A percentile compares a stretch with the other conserved stretches of the same genome.
Conservation (phyloP, 306 rosid species). For the Boehmeria nivea region DNA sequence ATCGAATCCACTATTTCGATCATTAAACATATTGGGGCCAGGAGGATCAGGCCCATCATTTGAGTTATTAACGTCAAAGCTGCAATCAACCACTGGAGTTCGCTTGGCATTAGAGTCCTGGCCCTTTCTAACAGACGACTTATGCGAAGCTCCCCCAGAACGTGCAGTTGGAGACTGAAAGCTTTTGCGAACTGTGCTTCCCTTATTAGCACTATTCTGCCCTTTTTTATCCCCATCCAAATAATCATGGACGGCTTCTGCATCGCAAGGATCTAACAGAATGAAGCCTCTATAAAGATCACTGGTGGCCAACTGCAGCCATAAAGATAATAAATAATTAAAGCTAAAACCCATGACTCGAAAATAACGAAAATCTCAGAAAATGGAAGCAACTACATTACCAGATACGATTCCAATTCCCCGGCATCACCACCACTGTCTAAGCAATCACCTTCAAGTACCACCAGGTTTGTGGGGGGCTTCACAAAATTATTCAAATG, state of each 20-base stretch:
- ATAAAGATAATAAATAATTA: constrained; percentile 10
- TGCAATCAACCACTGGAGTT: constrained; percentile 37
- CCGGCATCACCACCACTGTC: constrained; percentile 79
- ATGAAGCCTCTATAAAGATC: constrained; percentile 70
- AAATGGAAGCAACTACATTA: constrained; percentile 38
- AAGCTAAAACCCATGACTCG: no score
- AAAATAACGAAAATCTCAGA: background rate
- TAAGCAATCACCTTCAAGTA: constrained; percentile 94
- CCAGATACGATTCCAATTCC: constrained; percentile 91
- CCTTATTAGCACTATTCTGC: constrained; percentile 42
- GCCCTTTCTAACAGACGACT: constrained; percentile 43
- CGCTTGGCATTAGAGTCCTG: constrained; percentile 36
- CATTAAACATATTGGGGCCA: constrained; percentile 33
- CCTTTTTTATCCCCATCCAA: constrained; percentile 38
- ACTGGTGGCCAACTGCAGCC: constrained; percentile 77
- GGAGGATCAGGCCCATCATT: constrained; percentile 44
- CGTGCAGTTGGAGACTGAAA: constrained; percentile 51
- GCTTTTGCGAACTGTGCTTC: constrained; percentile 42
- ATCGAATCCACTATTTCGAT: constrained; percentile 34
- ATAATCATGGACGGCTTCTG: constrained; percentile 60
- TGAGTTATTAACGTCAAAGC: no score
- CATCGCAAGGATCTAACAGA: constrained; percentile 78
- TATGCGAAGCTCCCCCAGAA: constrained; percentile 59
- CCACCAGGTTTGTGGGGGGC: constrained; percentile 90
- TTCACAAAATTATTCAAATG: constrained; percentile 54